Evolutionary conservation across 192 early-diverging fungal genomes (phyloP), one percentile per base, ranked within the genome.

Genomic region (Coemansia sp.): DNA sequence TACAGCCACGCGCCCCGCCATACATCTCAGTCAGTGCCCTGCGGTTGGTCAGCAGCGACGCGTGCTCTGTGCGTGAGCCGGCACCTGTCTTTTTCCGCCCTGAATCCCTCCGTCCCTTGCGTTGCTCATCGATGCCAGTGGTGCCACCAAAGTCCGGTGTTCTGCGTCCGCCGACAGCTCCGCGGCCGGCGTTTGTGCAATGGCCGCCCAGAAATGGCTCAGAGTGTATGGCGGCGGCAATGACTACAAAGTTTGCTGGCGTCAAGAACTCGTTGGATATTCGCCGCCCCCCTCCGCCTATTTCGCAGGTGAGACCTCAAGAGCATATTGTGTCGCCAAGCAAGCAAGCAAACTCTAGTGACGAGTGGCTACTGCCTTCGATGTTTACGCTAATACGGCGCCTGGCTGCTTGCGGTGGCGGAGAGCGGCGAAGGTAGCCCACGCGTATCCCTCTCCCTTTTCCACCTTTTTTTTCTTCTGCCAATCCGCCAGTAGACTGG

Each of bases 211-310:
- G 29, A n/a, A 15, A 56, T 16, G 53, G 53, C 3, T 32, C 53
- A 4, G 53, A 34, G 32, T 40, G 34, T 47, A 30, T 60, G 30
- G 37, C 43, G 7, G 35, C 55, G 11, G 13, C 66, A 15, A 60
- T 61, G 18, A n/a, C 35, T 24, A 61, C 64, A 2, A 66, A 67
- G 49, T 79, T 79, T 62, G 35, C 55, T 24, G 45, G 43, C 10
- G 77, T 79, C 56, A 79, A 79, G 45, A 74, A 79, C 65, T 79
- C 77, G 40, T 72, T 79, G 35, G 77, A 79, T 7, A 70, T 79
- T 20, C 59, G 64, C 49, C 68, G 74, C 38, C 68, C 77, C 9
- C 65, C 72, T 16, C 55, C 61, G 2, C 44, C 38, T 35, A 29
- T 29, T 39, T n/a, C 34, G 44, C 67, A 40, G 11, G 13, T 39